Evolutionary conservation across 2,329 filamentous ascomycete genomes (phyloP).

Genomic region (Podosphaera xanthii): DNA sequence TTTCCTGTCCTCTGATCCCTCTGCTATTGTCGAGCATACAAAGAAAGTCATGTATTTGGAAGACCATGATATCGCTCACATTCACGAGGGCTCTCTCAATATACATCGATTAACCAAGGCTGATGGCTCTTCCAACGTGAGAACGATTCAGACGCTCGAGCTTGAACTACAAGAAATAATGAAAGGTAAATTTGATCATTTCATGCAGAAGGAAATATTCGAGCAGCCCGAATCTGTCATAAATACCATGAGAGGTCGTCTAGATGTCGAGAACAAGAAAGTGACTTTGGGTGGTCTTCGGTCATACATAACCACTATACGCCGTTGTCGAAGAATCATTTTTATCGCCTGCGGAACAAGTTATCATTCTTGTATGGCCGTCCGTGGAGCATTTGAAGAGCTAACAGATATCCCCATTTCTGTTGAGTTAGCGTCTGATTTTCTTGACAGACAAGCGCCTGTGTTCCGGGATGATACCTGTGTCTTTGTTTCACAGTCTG

Average conservation of each 20-base stretch:
- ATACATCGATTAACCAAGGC: constrained; percentile 96
- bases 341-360: constrained; percentile 98
- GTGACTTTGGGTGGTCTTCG: constrained; percentile 89
- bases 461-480: constrained; percentile 99
- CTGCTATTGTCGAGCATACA: constrained; percentile 96
- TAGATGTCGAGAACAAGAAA: constrained; percentile 80
- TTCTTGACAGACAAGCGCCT: constrained; percentile 85
- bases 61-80: constrained; percentile 98
- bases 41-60: constrained; percentile 99
- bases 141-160: constrained; percentile 94
- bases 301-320: constrained; percentile 90
- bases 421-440: constrained; percentile 92
- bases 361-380: constrained; percentile 98
- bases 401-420: constrained; percentile 93
- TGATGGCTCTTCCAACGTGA: constrained; percentile 88
- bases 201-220: constrained; percentile 99
- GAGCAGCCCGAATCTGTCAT: constrained; percentile 98
- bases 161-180: constrained; percentile 99
- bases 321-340: constrained; percentile 88
- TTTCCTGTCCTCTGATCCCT: constrained; percentile 96
- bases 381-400: constrained; percentile 93
- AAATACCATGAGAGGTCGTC: constrained; percentile 98
- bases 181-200: constrained; percentile 99
- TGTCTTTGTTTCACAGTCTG: constrained; percentile 96
- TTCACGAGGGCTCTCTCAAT: constrained; percentile 96